Evolutionary conservation across 139 green algal species (phyloP), one percentile per base, ranked within the genome.

Genomic region (Eudorina sp.): DNA sequence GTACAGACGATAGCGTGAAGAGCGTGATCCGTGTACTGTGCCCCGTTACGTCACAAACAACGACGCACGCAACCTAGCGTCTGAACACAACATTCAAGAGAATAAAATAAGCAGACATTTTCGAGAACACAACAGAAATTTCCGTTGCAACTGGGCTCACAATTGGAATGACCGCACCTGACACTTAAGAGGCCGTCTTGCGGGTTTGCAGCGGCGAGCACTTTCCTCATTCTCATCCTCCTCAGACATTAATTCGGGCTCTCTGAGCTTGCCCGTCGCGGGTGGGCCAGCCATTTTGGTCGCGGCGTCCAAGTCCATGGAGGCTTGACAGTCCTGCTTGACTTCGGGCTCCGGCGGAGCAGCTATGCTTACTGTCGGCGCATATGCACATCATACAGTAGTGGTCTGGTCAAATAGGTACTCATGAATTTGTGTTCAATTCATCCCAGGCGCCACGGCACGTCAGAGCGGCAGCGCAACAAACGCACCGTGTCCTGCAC

Each of bases 191-290:
- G 73, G 73, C 73, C 46, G 62, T 29, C 46, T 81, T 19, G 73
- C n/a, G 5, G 45, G 19, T 29, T 60, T 81, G 73, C 27, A 45
- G 4, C 43, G 41, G 6, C 6, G n/a, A 4, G 27, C 29, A 4
- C 23, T 25, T 1, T 43, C 45, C 43, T 81, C 73, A 62, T 81
- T 34, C 18, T 81, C 73, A 29, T 81, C 45, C 29, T 81, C 73
- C 29, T 81, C 73, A 43, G 46, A 62, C 21, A 21, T 34, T 18
- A 40, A 40, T 11, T 79, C 70, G 9, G 70, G 40, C 40, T 79
- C 70, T 40, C 40, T 53, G 7, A 79, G 19, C 23, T 40, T 79
- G 41, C 70, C 70, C 34, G 41, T 79, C 23, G 55, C 34, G 62
- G 62, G 36, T 25, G n/a, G 11, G 34, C 68, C 38, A 16, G 68